Conservation (phyloP, 2,329 filamentous ascomycete species). For the Tolypocladium ovalisporum region DNA sequence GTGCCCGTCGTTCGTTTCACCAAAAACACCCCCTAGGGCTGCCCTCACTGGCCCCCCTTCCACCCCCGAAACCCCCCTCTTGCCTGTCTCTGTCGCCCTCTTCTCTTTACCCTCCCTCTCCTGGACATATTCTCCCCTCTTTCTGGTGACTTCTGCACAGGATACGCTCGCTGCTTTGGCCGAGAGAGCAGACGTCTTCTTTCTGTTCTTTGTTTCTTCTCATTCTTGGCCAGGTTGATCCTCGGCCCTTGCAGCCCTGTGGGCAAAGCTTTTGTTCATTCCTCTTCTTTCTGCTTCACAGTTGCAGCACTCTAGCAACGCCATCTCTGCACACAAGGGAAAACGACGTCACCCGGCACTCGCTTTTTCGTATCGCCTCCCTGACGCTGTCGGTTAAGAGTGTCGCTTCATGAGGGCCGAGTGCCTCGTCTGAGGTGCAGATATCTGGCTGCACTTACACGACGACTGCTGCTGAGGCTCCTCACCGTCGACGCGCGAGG, state of each 20-base stretch:
- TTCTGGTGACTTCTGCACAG: neutral
- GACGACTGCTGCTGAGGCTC: neutral
- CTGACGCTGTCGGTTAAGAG: neutral
- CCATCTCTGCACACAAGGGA: no score
- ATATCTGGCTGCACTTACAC: neutral
- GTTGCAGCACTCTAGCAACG: neutral
- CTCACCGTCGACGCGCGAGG: neutral
- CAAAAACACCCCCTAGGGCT: neutral
- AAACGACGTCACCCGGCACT: neutral
- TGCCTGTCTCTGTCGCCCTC: neutral
- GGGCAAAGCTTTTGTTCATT: constrained; percentile 4
- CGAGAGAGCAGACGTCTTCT: neutral
- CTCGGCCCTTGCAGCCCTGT: constrained; percentile 32
- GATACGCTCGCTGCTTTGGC: neutral
- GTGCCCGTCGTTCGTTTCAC: neutral
- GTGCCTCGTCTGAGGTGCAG: neutral
- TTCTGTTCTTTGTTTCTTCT: constrained; percentile 5
- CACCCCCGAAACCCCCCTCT: neutral
- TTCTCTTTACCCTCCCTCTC: neutral
- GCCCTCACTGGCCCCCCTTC: neutral
- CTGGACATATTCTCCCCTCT: neutral
- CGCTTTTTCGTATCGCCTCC: neutral
- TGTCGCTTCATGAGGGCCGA: neutral
- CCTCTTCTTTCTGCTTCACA: constrained; percentile 1
- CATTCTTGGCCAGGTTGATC: constrained; percentile 39